Conservation (phyloP, 2,329 filamentous ascomycete species). For the Trichothecium sympodiale region DNA sequence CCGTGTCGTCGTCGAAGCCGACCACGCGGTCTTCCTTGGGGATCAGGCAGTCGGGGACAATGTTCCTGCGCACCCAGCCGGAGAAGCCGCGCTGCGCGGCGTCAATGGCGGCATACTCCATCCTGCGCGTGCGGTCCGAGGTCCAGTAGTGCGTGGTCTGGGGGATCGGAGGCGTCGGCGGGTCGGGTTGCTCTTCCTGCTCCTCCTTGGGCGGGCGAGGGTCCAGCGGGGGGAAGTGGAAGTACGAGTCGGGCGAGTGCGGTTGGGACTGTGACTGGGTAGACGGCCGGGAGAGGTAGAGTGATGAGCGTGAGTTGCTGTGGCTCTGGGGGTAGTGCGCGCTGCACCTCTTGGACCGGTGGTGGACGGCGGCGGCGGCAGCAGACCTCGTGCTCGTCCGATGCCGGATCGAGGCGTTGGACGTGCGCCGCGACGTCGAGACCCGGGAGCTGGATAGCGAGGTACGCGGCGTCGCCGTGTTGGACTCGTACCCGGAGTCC, state of each 20-base stretch:
- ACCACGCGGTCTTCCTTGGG: slow-evolving; percentile 37
- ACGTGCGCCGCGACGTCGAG: slow-evolving; percentile 19
- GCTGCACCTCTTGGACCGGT: slow-evolving; percentile 7
- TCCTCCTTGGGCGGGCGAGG: slow-evolving; percentile 6
- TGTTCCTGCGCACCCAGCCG: slow-evolving; percentile 45
- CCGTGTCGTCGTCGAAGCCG: slow-evolving; percentile 49
- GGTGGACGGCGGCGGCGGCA: slow-evolving; percentile 23
- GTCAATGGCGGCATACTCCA: slow-evolving; percentile 58
- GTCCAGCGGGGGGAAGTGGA: neutral
- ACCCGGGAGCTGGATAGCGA: slow-evolving; percentile 22
- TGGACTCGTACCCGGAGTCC: slow-evolving; percentile 49
- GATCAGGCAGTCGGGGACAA: slow-evolving; percentile 51
- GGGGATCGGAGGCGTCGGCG: slow-evolving; percentile 22
- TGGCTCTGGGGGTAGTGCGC: neutral
- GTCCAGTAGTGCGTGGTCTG: slow-evolving; percentile 58
- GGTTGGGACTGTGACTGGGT: too few species aligned
- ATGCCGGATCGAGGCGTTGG: slow-evolving; percentile 14
- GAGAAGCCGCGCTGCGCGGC: slow-evolving; percentile 47
- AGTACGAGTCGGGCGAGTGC: neutral
- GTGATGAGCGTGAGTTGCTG: slow-evolving; percentile 17
- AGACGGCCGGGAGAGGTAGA: slow-evolving; percentile 33
- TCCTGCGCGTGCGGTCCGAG: slow-evolving; percentile 47
- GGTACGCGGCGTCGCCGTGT: slow-evolving; percentile 20
- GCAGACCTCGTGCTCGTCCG: neutral
- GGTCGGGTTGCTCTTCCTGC: slow-evolving; percentile 5